These are phyloP conservation scores for Coniosporium apollinis DNA, from an alignment of 495 filamentous ascomycete species.

Conservation along the genomic window DNA sequence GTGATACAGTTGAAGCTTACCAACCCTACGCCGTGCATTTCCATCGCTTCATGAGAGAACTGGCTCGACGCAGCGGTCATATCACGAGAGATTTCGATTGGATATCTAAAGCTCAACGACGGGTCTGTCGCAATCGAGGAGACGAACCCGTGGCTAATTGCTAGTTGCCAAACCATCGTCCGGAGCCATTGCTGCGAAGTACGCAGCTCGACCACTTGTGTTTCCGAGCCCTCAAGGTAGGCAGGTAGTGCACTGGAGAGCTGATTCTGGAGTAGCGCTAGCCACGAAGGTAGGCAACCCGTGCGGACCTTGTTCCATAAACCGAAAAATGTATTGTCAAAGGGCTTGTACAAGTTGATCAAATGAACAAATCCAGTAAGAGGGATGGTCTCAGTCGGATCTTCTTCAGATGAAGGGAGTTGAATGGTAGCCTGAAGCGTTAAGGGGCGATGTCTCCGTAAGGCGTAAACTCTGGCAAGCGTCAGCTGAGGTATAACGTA, in stretches of 20 bases:
- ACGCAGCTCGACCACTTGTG: constrained; percentile 50
- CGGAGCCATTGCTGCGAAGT: constrained; percentile 74
- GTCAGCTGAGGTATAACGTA: background rate
- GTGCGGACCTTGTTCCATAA: constrained; percentile 55
- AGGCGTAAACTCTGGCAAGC: constrained; percentile 45
- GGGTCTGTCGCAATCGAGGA: constrained; percentile 33
- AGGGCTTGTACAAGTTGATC: constrained; percentile 50
- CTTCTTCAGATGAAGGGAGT: constrained; percentile 41
- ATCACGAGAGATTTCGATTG: constrained; percentile 54
- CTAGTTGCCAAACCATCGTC: constrained; percentile 61
- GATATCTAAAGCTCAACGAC: constrained; percentile 50
- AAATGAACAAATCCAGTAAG: constrained; percentile 46
- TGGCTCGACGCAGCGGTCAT: constrained; percentile 47
- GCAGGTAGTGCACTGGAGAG: constrained; percentile 45
- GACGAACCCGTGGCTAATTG: constrained; percentile 36
- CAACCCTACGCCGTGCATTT: constrained; percentile 54
- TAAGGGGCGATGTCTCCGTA: constrained; percentile 61
- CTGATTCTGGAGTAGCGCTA: constrained; percentile 46
- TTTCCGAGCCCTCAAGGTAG: constrained; percentile 46
- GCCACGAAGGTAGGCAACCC: constrained; percentile 40
- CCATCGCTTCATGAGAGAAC: constrained; percentile 47
- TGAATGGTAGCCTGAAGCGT: constrained; percentile 47
- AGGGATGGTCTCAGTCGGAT: constrained; percentile 23
- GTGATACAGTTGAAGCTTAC: constrained; percentile 28
- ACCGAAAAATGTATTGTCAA: constrained; percentile 51